phyloP scores from a whole-genome alignment of 2,329 filamentous ascomycete species.

The Pyricularia sp. region DNA sequence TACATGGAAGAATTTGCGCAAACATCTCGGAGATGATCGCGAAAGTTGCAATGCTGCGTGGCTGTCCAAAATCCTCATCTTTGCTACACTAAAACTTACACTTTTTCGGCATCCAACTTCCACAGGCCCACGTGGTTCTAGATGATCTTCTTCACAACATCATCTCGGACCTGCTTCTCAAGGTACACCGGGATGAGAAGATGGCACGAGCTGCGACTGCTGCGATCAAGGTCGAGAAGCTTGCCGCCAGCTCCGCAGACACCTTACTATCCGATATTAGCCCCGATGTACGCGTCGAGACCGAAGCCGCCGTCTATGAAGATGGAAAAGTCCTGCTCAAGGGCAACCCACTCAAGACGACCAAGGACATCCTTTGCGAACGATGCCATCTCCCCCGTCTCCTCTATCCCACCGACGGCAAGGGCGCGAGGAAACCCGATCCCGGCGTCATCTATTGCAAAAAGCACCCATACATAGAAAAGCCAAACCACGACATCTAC shows the following conservation, averaged over 20 bases:
- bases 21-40: background rate
- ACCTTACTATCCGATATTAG: constrained; percentile 41
- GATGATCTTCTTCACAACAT: constrained; percentile 71
- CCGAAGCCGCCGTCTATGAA: constrained; percentile 60
- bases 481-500: constrained; percentile 70
- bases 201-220: constrained; percentile 58
- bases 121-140: constrained; percentile 54
- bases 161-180: constrained; percentile 63
- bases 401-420: constrained; percentile 63
- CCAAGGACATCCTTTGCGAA: constrained; percentile 62
- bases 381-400: constrained; percentile 67
- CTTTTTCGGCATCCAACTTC: background rate
- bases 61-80: background rate
- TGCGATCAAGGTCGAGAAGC: constrained; percentile 54
- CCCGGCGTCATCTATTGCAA: constrained; percentile 69
- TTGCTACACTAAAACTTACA: constrained; percentile 1
- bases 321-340: constrained; percentile 60
- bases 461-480: constrained; percentile 67
- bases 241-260: constrained; percentile 43
- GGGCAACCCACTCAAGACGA: constrained; percentile 63
- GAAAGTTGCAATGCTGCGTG: background rate
- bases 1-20: background rate
- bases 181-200: constrained; percentile 72
- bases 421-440: constrained; percentile 54
- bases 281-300: constrained; percentile 51